phyloP scores from a whole-genome alignment of 306 rosid genomes.

The Quercus robur region DNA sequence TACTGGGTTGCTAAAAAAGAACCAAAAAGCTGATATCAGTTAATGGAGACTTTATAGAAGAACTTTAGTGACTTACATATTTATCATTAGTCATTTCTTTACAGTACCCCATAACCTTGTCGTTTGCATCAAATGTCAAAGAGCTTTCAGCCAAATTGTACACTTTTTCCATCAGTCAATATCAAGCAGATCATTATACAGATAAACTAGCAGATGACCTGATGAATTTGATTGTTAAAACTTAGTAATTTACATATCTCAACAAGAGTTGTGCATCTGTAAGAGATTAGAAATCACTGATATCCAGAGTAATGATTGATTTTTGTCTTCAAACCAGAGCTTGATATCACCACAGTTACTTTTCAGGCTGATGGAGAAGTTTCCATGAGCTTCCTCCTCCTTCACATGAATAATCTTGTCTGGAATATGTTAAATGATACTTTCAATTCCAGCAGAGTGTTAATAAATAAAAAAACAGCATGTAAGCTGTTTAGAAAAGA shows the following conservation, averaged over 20 bases:
- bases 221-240: neutral
- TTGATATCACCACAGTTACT: constrained; percentile 15
- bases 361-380: constrained; percentile 10
- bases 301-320: constrained; percentile 10
- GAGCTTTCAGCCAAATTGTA: no score
- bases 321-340: constrained; percentile 24
- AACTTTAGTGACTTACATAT: no score
- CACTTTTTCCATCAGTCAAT: no score
- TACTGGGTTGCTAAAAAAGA: no score
- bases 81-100: no score
- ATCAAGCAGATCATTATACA: no score
- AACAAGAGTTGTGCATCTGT: constrained; percentile 6
- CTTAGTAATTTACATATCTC: neutral
- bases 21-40: no score
- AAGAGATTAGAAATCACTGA: constrained; percentile 22
- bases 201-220: neutral
- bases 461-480: neutral
- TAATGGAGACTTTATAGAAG: no score
- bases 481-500: neutral
- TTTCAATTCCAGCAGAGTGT: neutral
- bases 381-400: constrained; percentile 19
- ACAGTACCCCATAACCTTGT: no score
- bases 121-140: no score
- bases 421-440: neutral
- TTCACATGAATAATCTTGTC: constrained; percentile 19